Evolutionary conservation across 352 stramenopile species (phyloP).

Genomic region (Globisporangium rhizosaccharum): DNA sequence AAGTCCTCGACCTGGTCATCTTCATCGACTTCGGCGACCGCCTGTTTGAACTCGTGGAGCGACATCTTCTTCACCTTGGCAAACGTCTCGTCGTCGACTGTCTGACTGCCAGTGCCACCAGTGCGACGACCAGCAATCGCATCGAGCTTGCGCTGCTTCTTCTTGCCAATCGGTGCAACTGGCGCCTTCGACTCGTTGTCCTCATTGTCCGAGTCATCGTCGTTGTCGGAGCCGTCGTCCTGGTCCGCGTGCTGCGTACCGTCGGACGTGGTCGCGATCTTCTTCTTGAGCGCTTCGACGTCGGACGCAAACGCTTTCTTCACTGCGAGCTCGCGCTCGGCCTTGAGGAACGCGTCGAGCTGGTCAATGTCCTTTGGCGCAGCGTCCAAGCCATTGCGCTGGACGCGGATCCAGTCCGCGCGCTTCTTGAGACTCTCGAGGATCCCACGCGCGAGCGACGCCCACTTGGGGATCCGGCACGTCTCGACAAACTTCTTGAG

Average conservation of each 20-base stretch:
- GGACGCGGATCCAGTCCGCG: conserved; percentile 79
- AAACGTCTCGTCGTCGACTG: conserved; percentile 59
- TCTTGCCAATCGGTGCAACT: conserved; percentile 22
- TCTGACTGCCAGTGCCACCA: conserved; percentile 20
- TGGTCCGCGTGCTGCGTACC: conserved; percentile 7
- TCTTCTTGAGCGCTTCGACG: conserved; percentile 58
- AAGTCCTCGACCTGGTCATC: conserved; percentile 77
- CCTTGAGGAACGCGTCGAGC: conserved; percentile 83
- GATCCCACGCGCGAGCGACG: conserved; percentile 55
- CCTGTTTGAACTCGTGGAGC: conserved; percentile 78
- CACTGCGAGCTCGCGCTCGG: conserved; percentile 74
- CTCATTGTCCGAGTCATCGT: conserved; percentile 36
- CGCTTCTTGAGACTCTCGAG: conserved; percentile 69
- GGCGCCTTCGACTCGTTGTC: conserved; percentile 13
- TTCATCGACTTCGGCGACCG: conserved; percentile 62
- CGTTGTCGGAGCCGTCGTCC: conserved; percentile 6
- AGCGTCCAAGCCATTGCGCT: conserved; percentile 88
- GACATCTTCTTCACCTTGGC: conserved; percentile 78
- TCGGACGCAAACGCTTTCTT: conserved; percentile 82
- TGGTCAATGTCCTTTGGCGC: conserved; percentile 78
- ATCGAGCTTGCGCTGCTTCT: conserved; percentile 39
- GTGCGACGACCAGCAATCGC: conserved; percentile 7
- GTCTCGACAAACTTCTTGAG: conserved; percentile 89
- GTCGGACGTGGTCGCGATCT: conserved; percentile 49
- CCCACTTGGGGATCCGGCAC: conserved; percentile 76